These are phyloP conservation scores for Diaporthe longicolla DNA, from an alignment of 2,329 filamentous ascomycete genomes.

Conservation along the genomic window DNA sequence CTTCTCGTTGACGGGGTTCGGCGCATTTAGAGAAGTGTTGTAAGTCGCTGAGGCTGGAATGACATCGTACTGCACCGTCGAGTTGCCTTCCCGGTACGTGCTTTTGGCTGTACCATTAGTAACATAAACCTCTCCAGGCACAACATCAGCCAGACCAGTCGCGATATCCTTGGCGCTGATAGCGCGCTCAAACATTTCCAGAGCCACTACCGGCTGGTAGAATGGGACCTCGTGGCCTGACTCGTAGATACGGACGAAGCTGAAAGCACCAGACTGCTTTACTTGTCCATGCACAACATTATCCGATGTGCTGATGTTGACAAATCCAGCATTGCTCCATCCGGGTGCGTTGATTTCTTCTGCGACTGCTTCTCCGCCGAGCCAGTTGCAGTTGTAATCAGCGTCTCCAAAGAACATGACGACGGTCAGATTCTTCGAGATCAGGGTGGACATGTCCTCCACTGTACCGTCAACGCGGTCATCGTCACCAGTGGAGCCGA, in stretches of 20 bases:
- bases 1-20: constrained; percentile 38
- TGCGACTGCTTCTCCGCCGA: constrained; percentile 37
- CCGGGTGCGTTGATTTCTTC: constrained; percentile 46
- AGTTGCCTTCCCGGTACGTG: constrained; percentile 61
- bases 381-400: constrained; percentile 42
- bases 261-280: constrained; percentile 64
- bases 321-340: constrained; percentile 50
- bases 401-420: constrained; percentile 39
- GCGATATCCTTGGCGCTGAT: constrained; percentile 64
- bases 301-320: constrained; percentile 44
- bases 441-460: constrained; percentile 23
- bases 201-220: constrained; percentile 65
- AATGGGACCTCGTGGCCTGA: constrained; percentile 62
- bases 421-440: constrained; percentile 36
- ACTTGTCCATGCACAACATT: constrained; percentile 57
- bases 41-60: constrained; percentile 52
- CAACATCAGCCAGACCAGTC: constrained; percentile 61
- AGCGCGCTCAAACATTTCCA: constrained; percentile 64
- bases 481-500: constrained; percentile 37
- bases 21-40: constrained; percentile 49
- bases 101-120: constrained; percentile 57
- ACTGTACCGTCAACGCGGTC: constrained; percentile 37
- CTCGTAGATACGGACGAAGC: constrained; percentile 62
- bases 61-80: constrained; percentile 53
- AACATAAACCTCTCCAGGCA: constrained; percentile 47